A percentile compares a stretch with the other conserved stretches of the same genome.
phyloP scores from a whole-genome alignment of 2,329 filamentous ascomycete species.

The Alternaria solani region DNA sequence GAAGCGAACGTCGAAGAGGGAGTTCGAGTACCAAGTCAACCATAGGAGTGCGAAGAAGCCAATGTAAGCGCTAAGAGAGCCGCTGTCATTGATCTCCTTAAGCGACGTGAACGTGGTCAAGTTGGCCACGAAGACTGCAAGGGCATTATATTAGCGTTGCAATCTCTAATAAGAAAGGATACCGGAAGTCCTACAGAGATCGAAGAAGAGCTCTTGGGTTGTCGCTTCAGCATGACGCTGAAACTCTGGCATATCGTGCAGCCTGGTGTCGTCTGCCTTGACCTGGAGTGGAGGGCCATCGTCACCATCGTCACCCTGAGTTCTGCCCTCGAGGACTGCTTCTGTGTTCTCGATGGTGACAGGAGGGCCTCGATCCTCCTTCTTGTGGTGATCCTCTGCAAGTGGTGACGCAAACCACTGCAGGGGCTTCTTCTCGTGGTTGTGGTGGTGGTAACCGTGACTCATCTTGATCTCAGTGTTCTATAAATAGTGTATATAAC shows the following conservation, averaged over 20 bases:
- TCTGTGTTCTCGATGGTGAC: not conserved
- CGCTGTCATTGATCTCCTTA: conserved; percentile 63
- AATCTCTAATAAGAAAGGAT: not conserved
- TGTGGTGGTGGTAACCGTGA: conserved; percentile 1
- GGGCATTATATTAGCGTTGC: not conserved
- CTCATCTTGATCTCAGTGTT: not conserved
- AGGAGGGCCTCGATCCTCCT: not conserved
- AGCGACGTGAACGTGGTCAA: conserved; percentile 68
- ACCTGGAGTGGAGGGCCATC: not conserved
- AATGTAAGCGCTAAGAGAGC: conserved; percentile 55
- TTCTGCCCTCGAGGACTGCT: not conserved
- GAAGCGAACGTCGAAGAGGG: conserved; percentile 72
- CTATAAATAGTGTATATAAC: not conserved
- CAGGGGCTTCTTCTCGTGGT: conserved; percentile 3
- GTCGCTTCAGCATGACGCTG: conserved; percentile 8
- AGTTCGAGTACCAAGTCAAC: conserved; percentile 73
- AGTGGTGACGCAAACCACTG: conserved; percentile 6
- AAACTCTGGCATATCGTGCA: conserved; percentile 1
- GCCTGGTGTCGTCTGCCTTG: not conserved
- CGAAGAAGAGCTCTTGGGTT: conserved; percentile 8
- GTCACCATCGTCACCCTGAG: not conserved
- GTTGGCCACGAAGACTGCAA: conserved; percentile 51
- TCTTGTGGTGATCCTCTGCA: not conserved
- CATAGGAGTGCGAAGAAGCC: conserved; percentile 68
- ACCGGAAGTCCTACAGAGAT: not conserved